phyloP scores from a whole-genome alignment of 1,284 basidiomycete species.

The Leccinum fallax region DNA sequence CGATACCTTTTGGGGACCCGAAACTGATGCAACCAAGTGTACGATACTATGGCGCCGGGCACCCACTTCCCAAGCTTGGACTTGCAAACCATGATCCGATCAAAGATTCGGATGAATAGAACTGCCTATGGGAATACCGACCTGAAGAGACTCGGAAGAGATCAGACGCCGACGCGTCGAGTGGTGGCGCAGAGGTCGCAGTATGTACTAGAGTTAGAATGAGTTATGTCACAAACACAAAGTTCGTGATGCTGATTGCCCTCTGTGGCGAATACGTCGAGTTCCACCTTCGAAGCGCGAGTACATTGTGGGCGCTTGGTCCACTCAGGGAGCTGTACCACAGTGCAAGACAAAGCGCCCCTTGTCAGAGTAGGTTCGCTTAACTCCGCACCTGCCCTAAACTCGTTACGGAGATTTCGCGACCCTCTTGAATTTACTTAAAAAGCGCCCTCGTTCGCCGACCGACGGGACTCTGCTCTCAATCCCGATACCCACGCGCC shows the following conservation, averaged over 20 bases:
- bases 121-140: not conserved
- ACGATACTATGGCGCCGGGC: not conserved
- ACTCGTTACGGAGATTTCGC: slow-evolving; percentile 10
- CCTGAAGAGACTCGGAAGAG: not conserved
- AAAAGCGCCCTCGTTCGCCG: slow-evolving; percentile 11
- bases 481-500: slow-evolving; percentile 11
- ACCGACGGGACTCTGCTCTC: not conserved
- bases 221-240: not conserved
- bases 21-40: not conserved
- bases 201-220: not conserved
- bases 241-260: not conserved
- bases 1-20: not conserved
- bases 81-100: not conserved
- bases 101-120: not conserved
- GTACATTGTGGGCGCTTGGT: not conserved
- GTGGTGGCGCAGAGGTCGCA: not conserved
- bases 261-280: not conserved
- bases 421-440: slow-evolving; percentile 12
- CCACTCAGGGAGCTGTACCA: not conserved
- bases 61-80: not conserved
- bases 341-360: too few species aligned
- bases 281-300: not conserved
- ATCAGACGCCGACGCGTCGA: not conserved
- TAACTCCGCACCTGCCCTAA: slow-evolving; percentile 39
- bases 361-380: slow-evolving; percentile 4